Evolutionary conservation across 2,329 filamentous ascomycete species (phyloP).

Genomic region (Monosporascus sp.): DNA sequence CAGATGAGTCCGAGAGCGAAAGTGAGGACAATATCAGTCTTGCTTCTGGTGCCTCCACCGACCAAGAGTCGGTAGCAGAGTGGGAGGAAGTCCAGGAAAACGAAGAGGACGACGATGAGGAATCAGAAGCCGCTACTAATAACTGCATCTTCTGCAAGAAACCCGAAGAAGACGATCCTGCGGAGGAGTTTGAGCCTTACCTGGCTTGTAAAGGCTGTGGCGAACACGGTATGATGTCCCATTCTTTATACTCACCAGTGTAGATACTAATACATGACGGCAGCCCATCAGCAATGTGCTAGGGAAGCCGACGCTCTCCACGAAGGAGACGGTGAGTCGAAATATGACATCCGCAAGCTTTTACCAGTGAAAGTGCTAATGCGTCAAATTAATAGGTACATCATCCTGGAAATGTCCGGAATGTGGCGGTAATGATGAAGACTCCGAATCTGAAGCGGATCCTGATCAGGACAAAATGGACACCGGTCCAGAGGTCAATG

Average conservation of each 20-base stretch:
- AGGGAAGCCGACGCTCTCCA: constrained; percentile 62
- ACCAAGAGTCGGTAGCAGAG: constrained; percentile 24
- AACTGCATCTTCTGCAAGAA: constrained; percentile 25
- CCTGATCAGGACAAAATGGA: constrained; percentile 18
- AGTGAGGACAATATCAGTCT: constrained; percentile 26
- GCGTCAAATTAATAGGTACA: constrained; percentile 27
- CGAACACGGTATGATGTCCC: constrained; percentile 66
- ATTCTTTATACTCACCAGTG: constrained; percentile 10
- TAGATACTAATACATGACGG: constrained; percentile 37
- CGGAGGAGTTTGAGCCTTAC: constrained; percentile 74
- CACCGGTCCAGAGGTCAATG: constrained; percentile 23
- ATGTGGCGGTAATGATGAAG: constrained; percentile 31
- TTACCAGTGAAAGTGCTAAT: constrained; percentile 1
- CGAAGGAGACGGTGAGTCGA: constrained; percentile 57
- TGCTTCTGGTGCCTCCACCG: constrained; percentile 21
- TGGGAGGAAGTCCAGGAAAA: constrained; percentile 25
- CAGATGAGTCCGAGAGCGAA: constrained; percentile 38
- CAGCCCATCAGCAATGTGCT: constrained; percentile 90
- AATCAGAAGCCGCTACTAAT: constrained; percentile 23
- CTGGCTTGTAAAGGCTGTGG: constrained; percentile 73
- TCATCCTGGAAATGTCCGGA: constrained; percentile 49
- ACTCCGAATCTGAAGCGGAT: constrained; percentile 26
- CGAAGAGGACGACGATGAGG: constrained; percentile 28
- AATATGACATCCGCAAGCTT: constrained; percentile 1
- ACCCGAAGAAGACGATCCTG: constrained; percentile 37